Evolutionary conservation across 495 filamentous ascomycete species (phyloP), one percentile per base, ranked within the genome.

Genomic region (Penicillium pancosmium): DNA sequence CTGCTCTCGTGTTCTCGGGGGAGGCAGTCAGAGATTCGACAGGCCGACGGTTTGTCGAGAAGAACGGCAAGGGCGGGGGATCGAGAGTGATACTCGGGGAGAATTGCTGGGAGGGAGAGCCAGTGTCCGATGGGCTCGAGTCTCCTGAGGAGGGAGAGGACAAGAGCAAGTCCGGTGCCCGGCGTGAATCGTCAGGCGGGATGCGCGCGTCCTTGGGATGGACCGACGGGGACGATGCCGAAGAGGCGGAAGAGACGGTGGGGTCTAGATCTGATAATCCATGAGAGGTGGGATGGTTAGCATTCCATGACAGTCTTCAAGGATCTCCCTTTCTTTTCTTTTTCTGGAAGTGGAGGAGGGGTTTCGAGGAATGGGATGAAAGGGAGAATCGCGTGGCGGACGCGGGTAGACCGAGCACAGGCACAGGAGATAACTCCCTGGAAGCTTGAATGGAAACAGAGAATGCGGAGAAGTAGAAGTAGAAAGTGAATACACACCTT

Each of bases 21-120:
- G 76, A 80, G 33, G 74, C 73, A 8, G 69, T 65, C 25, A 68
- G 61, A n/a, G 77, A 77, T 34, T 79, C 77, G 58, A 65, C 68
- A 31, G 66, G 55, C 10, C 64, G 63, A 25, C 67, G 70, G 44
- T 71, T 68, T 59, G 66, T 68, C 50, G 68, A 65, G 8, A 78
- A 61, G 50, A 68, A 63, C 48, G 73, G 73, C 49, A 80, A 68
- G 19, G 68, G 65, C 50, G 71, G 73, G 35, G 69, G 69, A 19
- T 71, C 70, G 52, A 70, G 70, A 43, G 60, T 62, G 50, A 68
- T 61, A 49, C 65, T 77, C 59, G 68, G 67, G 47, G 69, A 69
- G 47, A 51, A 61, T 52, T 48, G 62, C 61, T 65, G 71, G 60
- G 69, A 68, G 46, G 66, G 67, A 38, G 77, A 80, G 62, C 72